Evolutionary conservation across 2,329 filamentous ascomycete species (phyloP).

Genomic region (Neocatenulostroma microsporum): DNA sequence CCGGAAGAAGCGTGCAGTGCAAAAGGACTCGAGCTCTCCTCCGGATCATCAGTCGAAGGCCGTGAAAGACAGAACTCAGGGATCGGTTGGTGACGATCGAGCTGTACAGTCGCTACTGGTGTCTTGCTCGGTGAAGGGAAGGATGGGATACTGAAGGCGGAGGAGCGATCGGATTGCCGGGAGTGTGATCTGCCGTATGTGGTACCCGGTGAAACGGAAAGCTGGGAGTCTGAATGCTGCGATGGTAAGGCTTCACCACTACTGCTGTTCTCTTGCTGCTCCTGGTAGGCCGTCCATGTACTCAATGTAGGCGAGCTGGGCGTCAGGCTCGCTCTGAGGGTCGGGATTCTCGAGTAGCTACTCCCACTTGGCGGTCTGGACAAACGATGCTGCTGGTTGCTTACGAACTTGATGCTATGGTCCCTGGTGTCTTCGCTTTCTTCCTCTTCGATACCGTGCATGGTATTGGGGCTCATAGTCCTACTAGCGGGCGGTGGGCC

Average conservation of each 20-base stretch:
- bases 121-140: constrained; percentile 9
- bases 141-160: constrained; percentile 8
- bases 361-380: constrained; percentile 21
- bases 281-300: constrained; percentile 25
- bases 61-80: constrained; percentile 21
- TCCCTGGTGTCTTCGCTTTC: constrained; percentile 20
- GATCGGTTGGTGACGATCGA: constrained; percentile 13
- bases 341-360: constrained; percentile 28
- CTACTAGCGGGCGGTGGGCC: constrained; percentile 29
- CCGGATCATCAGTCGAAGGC: constrained; percentile 15
- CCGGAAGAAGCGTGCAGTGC: constrained; percentile 12
- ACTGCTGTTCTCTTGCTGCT: constrained; percentile 6
- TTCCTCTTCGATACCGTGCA: constrained; percentile 35
- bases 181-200: constrained; percentile 1
- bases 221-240: constrained; percentile 12
- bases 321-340: constrained; percentile 33
- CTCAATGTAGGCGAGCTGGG: constrained; percentile 34
- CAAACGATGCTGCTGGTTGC: constrained; percentile 4
- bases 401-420: constrained; percentile 1
- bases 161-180: constrained; percentile 10
- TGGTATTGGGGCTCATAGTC: constrained; percentile 28
- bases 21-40: constrained; percentile 16
- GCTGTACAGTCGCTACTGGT: constrained; percentile 8
- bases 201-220: constrained; percentile 7
- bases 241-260: constrained; percentile 6